Evolutionary conservation across 768 basidiomycete species (phyloP).

Genomic region (Hygrophorus russula): DNA sequence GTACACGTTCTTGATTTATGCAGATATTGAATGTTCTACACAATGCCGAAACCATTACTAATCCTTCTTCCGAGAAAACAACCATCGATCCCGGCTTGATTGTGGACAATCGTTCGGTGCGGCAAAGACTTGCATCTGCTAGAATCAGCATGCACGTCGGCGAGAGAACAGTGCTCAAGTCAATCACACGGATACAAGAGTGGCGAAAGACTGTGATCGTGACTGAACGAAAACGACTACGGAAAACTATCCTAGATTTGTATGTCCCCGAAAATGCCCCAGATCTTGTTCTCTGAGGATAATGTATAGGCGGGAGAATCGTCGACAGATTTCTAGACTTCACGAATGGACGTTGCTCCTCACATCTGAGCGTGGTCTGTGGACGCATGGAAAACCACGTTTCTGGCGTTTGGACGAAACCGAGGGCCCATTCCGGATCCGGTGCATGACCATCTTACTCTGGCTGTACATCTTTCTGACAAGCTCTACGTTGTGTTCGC

Average conservation of each 20-base stretch:
- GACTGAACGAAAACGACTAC: conserved; percentile 61
- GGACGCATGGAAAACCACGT: conserved; percentile 43
- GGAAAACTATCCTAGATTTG: conserved; percentile 68
- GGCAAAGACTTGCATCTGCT: conserved; percentile 43
- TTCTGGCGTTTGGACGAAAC: conserved; percentile 85
- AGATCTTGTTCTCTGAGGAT: not conserved
- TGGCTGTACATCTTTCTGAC: not conserved
- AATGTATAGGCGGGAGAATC: conserved; percentile 54
- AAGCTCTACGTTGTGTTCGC: not conserved
- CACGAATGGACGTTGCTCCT: conserved; percentile 51
- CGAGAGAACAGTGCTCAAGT: conserved; percentile 52
- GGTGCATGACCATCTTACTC: conserved; percentile 31
- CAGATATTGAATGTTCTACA: conserved; percentile 52
- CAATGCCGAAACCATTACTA: conserved; percentile 38
- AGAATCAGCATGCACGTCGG: conserved; percentile 54
- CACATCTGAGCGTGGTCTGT: conserved; percentile 72
- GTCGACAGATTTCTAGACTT: conserved; percentile 53
- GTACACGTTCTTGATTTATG: not conserved
- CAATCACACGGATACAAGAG: conserved; percentile 49
- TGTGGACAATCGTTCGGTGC: conserved; percentile 37
- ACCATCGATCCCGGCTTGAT: conserved; percentile 44
- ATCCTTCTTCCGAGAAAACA: conserved; percentile 35
- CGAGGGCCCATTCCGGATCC: conserved; percentile 79
- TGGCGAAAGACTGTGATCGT: conserved; percentile 62
- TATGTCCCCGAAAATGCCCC: conserved; percentile 20